Base-by-base conservation (phyloP, 2,329 filamentous ascomycete genomes). In the Thermomyces lanuginosus region DNA sequence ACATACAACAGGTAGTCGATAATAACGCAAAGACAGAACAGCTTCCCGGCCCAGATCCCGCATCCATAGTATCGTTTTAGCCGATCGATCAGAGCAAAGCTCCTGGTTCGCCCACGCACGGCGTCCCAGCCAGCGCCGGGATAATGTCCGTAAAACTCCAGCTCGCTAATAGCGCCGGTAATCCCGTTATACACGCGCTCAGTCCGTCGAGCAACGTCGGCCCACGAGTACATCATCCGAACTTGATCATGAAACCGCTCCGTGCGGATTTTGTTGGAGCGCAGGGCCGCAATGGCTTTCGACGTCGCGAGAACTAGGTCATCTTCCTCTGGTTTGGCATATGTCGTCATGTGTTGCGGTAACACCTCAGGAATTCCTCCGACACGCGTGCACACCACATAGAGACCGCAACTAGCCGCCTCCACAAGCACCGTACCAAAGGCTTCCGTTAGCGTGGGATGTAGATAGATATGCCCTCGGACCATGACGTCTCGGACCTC, bases 401-500 rank as follows among this genome's bases (percentile, higher is more conserved):
- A 95, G 1, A 98, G 60, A 1, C 91, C 91, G 45, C 89, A 98
- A 38, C 78, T 89, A 16, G 89, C 89, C 5, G 89, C 89, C 55
- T 98, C 89, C 16, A 98, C 91, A 30, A 98, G 86, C 36, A 98
- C 89, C 0, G 89, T 98, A 12, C 89, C 89, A 43, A 98, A 98
- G 0, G 89, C 89, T 52, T 98, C 89, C 0, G 89, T 98, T 24
- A 98, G 63, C 30, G 79, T 91, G 0, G 89, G 89, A 45, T 95
- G 84, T 1, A 98, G 70, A 47, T 95, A 95, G 36, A 98, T 92
- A 48, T 98, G 84, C 0, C 89, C 89, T 29, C 81, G 72, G 10
- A 93, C 76, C 89, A 98, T 98, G 36, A 98, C 84, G 47, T 95
- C 82, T 37, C 89, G 75, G 9, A 98, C 89, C 44, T 95, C 83